A percentile compares a stretch with the other conserved stretches of the same genome.
These are phyloP conservation scores for Fraxinus floribunda DNA, from an alignment of 305 asterid genomes.

Conservation along the genomic window DNA sequence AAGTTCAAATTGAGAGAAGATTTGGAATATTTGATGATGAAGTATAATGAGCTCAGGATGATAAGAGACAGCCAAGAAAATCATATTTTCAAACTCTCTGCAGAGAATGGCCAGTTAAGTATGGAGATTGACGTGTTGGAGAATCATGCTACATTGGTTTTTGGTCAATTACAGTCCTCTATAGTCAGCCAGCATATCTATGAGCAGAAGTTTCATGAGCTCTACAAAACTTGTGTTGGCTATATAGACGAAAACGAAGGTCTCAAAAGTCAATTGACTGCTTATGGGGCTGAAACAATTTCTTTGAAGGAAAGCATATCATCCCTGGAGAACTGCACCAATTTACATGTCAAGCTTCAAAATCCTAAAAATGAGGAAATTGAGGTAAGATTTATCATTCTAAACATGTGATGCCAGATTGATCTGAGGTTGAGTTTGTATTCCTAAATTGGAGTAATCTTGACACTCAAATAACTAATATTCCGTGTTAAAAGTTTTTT, in stretches of 20 bases:
- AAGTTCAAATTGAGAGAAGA: slow-evolving; percentile 39
- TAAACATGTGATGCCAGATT: background rate
- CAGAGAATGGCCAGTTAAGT: slow-evolving; percentile 40
- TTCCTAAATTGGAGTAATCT: slow-evolving; percentile 4
- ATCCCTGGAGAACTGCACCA: slow-evolving; percentile 63
- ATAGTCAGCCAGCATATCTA: slow-evolving; percentile 53
- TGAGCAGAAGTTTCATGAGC: slow-evolving; percentile 76
- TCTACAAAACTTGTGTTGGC: slow-evolving; percentile 45
- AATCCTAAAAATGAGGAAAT: slow-evolving; percentile 44
- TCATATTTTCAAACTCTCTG: slow-evolving; percentile 43
- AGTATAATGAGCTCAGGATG: slow-evolving; percentile 34
- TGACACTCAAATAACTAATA: background rate
- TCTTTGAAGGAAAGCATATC: slow-evolving; percentile 62
- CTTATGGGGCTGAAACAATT: slow-evolving; percentile 59
- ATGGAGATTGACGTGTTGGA: slow-evolving; percentile 53
- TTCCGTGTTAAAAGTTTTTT: background rate
- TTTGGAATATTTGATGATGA: slow-evolving; percentile 43
- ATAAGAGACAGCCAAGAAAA: slow-evolving; percentile 38
- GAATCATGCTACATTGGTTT: slow-evolving; percentile 42
- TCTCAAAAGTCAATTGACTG: slow-evolving; percentile 55
- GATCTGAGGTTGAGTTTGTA: slow-evolving; percentile 9
- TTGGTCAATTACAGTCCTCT: slow-evolving; percentile 57
- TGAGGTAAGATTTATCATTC: slow-evolving; percentile 44
- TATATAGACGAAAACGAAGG: slow-evolving; percentile 49
- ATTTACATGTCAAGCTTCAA: slow-evolving; percentile 48